A percentile compares a stretch with the other conserved stretches of the same genome.
Evolutionary conservation across 768 basidiomycete genomes (phyloP).

Genomic region (Lactarius tabidus): DNA sequence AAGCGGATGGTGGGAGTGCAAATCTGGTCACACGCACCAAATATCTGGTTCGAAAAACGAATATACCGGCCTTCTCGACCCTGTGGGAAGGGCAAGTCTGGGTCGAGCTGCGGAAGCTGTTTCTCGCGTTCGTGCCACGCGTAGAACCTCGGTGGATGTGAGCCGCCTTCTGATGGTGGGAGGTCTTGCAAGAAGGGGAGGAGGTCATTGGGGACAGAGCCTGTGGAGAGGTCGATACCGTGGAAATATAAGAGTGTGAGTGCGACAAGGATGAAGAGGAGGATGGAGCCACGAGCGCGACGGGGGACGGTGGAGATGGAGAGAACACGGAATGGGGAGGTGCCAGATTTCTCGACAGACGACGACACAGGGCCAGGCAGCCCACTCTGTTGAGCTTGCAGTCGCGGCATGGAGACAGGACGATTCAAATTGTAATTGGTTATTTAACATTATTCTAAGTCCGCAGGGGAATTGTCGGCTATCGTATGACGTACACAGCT

Average conservation of each 20-base stretch:
- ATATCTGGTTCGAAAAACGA: slow-evolving; percentile 18
- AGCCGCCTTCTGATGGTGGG: slow-evolving; percentile 1
- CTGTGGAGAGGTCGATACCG: no score
- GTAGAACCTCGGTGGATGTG: slow-evolving; percentile 10
- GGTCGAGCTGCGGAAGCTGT: slow-evolving; percentile 18
- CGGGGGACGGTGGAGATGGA: background rate
- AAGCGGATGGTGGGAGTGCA: background rate
- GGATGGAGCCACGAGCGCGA: background rate
- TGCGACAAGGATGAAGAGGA: background rate
- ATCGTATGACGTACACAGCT: no score
- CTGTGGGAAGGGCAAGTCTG: slow-evolving; percentile 18
- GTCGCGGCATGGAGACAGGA: no score
- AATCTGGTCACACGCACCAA: slow-evolving; percentile 3
- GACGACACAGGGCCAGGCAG: background rate
- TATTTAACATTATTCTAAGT: no score
- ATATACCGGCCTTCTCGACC: slow-evolving; percentile 22
- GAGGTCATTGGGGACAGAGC: background rate
- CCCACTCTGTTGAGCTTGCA: no score
- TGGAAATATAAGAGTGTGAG: background rate
- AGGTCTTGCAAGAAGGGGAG: background rate
- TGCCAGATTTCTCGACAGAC: background rate
- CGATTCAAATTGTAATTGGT: no score
- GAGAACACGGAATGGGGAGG: background rate
- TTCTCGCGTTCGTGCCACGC: slow-evolving; percentile 15
- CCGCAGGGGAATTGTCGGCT: no score